Evolutionary conservation across 345 rosid species (phyloP).

Genomic region (Brassica rapa): DNA sequence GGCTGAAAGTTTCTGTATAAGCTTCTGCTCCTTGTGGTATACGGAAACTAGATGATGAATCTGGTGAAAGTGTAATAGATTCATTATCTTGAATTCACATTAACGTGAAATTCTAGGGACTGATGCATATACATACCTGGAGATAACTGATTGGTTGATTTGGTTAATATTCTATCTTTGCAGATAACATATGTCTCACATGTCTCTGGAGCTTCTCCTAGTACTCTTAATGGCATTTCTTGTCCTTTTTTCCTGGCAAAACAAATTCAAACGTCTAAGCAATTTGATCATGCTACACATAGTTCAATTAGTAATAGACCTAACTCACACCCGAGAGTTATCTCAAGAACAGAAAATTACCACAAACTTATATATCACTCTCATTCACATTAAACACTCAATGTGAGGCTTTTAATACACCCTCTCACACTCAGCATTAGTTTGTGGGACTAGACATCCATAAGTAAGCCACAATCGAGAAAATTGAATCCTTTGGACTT

Average conservation of each 20-base stretch:
- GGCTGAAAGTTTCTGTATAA: slow-evolving; percentile 36
- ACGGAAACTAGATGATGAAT: slow-evolving; percentile 37
- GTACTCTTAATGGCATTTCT: slow-evolving; percentile 55
- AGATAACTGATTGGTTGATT: slow-evolving; percentile 44
- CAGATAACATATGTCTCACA: slow-evolving; percentile 60
- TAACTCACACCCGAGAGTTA: background rate
- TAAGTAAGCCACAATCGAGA: background rate
- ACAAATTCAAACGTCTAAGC: background rate
- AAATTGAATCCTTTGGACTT: background rate
- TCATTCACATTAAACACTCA: background rate
- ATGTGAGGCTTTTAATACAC: background rate
- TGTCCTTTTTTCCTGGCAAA: slow-evolving; percentile 60
- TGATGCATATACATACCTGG: slow-evolving; percentile 34
- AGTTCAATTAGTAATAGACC: background rate
- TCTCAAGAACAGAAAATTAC: too few relatives aligned
- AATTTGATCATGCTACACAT: background rate
- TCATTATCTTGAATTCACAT: background rate
- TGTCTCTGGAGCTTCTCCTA: slow-evolving; percentile 52
- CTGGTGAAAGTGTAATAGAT: slow-evolving; percentile 10
- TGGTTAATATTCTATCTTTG: slow-evolving; percentile 48
- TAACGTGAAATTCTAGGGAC: background rate
- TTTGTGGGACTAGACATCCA: background rate
- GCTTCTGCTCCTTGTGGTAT: slow-evolving; percentile 38
- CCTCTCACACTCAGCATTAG: background rate
- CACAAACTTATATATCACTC: background rate